Conservation (phyloP, 148 eudicot species). For the Rhododendron griersonianum region DNA sequence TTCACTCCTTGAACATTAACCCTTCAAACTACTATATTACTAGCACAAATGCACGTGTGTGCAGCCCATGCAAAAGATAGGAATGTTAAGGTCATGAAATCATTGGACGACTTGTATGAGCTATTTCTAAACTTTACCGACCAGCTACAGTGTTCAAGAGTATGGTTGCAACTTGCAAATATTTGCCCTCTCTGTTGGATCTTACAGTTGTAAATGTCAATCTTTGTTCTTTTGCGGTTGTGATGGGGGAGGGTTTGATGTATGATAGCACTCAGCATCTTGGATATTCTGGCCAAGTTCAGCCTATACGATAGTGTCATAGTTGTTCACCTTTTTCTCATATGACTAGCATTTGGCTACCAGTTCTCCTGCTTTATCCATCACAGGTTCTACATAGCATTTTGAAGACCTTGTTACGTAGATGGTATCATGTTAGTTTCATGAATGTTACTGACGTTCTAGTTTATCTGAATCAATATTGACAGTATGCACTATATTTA, state of each 20-base stretch:
- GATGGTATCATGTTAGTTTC: not conserved
- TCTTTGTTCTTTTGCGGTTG: constrained; percentile 2
- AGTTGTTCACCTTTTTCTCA: not conserved
- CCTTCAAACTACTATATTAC: not conserved
- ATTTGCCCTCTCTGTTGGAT: not conserved
- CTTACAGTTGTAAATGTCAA: not conserved
- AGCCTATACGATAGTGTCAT: not conserved
- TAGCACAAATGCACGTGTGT: not conserved
- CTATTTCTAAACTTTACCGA: not conserved
- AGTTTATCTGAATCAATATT: not conserved
- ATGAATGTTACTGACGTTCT: not conserved
- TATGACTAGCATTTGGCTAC: not conserved
- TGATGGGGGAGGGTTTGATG: not conserved
- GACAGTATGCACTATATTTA: not conserved
- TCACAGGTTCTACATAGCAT: not conserved
- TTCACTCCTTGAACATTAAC: not conserved
- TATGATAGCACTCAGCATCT: not conserved
- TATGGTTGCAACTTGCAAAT: not conserved
- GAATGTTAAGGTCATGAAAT: constrained; percentile 1
- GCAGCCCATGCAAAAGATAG: not conserved
- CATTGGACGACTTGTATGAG: not conserved
- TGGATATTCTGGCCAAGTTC: not conserved
- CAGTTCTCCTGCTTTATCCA: not conserved
- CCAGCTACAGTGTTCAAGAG: not conserved
- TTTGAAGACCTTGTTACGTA: not conserved